Conservation (phyloP, 108 stramenopile genomes). For the Parietichytrium sp. region DNA sequence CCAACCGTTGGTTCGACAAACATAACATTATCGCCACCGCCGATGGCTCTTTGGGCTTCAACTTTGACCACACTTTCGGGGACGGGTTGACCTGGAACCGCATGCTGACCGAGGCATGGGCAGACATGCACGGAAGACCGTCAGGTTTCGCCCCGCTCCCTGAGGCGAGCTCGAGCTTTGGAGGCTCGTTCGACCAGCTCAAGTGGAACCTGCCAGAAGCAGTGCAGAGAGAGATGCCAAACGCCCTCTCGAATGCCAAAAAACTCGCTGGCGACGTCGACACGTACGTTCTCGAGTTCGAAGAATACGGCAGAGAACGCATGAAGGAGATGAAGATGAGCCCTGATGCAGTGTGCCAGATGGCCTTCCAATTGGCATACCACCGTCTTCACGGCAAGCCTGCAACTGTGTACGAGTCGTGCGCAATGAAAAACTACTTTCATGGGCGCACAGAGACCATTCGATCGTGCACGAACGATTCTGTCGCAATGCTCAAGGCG, state of each 20-base stretch:
- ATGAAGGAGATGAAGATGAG: slow-evolving; percentile 56
- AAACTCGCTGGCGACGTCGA: slow-evolving; percentile 31
- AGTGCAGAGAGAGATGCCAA: neutral
- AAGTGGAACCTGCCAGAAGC: neutral
- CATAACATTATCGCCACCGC: slow-evolving; percentile 45
- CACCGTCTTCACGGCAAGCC: slow-evolving; percentile 49
- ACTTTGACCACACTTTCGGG: slow-evolving; percentile 60
- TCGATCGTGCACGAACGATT: slow-evolving; percentile 42
- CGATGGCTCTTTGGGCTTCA: slow-evolving; percentile 52
- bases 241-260: neutral
- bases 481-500: slow-evolving; percentile 29
- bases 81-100: slow-evolving; percentile 58
- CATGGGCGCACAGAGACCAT: slow-evolving; percentile 62
- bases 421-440: slow-evolving; percentile 51
- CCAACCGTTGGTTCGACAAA: slow-evolving; percentile 64
- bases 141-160: neutral
- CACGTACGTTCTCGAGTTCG: slow-evolving; percentile 50
- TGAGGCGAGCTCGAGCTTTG: neutral
- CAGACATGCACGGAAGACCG: neutral
- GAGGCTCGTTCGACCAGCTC: neutral
- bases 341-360: slow-evolving; percentile 54
- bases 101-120: slow-evolving; percentile 46
- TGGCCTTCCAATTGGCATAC: slow-evolving; percentile 60
- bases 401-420: slow-evolving; percentile 56
- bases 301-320: slow-evolving; percentile 49